These are phyloP conservation scores for Solanum hybrid DNA, from an alignment of 305 asterid species.

Conservation along the genomic window DNA sequence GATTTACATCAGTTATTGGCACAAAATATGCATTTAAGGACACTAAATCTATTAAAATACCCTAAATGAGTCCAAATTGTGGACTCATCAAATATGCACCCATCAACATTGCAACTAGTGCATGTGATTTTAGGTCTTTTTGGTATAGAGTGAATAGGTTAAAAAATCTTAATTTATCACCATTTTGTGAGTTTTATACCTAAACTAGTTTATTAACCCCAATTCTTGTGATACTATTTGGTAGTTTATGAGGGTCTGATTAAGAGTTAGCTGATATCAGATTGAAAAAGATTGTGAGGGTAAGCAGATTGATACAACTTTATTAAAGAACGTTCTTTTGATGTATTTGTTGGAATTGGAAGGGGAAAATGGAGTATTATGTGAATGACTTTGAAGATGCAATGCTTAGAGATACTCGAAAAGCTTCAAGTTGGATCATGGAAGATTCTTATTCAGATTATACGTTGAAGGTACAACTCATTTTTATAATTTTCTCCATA, in stretches of 20 bases:
- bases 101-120: not conserved
- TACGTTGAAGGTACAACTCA: conserved; percentile 2
- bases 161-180: not conserved
- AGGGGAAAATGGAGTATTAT: conserved; percentile 11
- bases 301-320: not conserved
- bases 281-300: not conserved
- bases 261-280: not conserved
- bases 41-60: not conserved
- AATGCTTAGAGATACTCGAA: conserved; percentile 27
- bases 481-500: not conserved
- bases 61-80: not conserved
- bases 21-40: not conserved
- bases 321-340: not conserved
- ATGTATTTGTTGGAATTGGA: too few species aligned
- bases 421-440: conserved; percentile 32
- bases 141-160: not conserved
- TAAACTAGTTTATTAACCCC: not conserved
- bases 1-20: not conserved
- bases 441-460: conserved; percentile 33
- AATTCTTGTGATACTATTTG: not conserved
- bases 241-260: not conserved
- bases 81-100: not conserved
- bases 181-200: not conserved
- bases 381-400: conserved; percentile 29
- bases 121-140: not conserved